Evolutionary conservation across 2,329 filamentous ascomycete genomes (phyloP).

Genomic region (Colletotrichum spinosum): DNA sequence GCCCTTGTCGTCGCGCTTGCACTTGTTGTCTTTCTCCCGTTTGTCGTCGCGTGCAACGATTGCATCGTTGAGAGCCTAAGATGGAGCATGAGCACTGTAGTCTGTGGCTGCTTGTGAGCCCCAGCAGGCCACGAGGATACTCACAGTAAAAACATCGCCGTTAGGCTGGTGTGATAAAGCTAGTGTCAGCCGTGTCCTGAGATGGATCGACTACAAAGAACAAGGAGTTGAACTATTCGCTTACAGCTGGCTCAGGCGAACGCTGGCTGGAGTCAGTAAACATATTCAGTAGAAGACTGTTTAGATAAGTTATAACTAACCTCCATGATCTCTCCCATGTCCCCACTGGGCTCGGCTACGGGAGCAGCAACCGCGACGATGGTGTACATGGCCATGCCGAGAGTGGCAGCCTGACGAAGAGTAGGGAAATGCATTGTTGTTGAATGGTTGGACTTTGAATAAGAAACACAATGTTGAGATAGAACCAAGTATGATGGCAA

Average conservation of each 20-base stretch:
- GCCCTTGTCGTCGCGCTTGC: neutral
- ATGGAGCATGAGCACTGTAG: neutral
- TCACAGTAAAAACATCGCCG: conserved; percentile 8
- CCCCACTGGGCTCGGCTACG: neutral
- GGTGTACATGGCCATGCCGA: conserved; percentile 27
- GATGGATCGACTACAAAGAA: neutral
- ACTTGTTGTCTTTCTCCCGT: neutral
- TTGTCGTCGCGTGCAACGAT: conserved; percentile 10
- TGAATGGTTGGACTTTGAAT: too few relatives aligned
- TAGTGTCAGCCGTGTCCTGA: neutral
- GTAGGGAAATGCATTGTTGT: conserved; percentile 25
- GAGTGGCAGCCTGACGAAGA: conserved; percentile 13
- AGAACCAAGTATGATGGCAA: too few relatives aligned
- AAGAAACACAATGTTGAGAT: too few relatives aligned
- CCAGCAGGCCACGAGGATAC: neutral
- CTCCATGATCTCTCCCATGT: neutral
- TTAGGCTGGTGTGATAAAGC: neutral
- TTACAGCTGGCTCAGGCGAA: conserved; percentile 23
- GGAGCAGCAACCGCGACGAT: conserved; percentile 26
- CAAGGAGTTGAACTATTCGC: neutral
- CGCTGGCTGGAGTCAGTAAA: conserved; percentile 4
- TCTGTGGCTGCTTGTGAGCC: neutral
- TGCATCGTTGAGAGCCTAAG: conserved; percentile 1
- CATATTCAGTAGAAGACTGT: neutral
- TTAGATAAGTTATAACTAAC: neutral